Percentiles rank a stretch among this genome's conserved stretches.
phyloP scores from a whole-genome alignment of 1,284 basidiomycete genomes.

The Sparassis latifolia region DNA sequence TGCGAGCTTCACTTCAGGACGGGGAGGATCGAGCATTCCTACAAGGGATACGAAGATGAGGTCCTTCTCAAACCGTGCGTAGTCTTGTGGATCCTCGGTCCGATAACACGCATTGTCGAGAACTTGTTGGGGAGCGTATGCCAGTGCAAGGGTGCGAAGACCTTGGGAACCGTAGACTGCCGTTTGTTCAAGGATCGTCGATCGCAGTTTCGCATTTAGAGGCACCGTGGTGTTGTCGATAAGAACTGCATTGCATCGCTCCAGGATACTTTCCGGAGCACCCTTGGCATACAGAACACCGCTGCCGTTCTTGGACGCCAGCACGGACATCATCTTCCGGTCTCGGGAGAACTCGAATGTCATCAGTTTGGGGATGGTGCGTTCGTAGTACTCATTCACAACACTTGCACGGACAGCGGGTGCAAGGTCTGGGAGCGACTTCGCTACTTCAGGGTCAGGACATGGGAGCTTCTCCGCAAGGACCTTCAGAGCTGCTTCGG shows the following conservation, averaged over 20 bases:
- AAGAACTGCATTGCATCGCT: slow-evolving; percentile 76
- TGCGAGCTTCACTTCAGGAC: slow-evolving; percentile 86
- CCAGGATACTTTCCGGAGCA: slow-evolving; percentile 91
- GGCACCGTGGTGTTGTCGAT: slow-evolving; percentile 56
- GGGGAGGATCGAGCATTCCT: slow-evolving; percentile 97
- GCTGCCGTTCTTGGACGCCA: slow-evolving; percentile 45
- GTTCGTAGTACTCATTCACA: slow-evolving; percentile 80
- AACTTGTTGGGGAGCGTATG: slow-evolving; percentile 78
- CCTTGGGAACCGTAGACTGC: slow-evolving; percentile 75
- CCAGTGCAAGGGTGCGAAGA: slow-evolving; percentile 87
- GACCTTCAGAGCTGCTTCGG: slow-evolving; percentile 91
- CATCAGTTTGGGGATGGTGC: slow-evolving; percentile 69
- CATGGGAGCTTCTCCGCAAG: slow-evolving; percentile 87
- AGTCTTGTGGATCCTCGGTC: slow-evolving; percentile 73
- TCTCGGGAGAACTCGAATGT: slow-evolving; percentile 98
- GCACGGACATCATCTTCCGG: slow-evolving; percentile 98
- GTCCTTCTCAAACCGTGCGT: slow-evolving; percentile 83
- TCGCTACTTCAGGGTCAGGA: slow-evolving; percentile 43
- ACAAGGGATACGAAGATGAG: slow-evolving; percentile 94
- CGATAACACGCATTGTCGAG: slow-evolving; percentile 76
- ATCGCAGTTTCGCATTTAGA: slow-evolving; percentile 57
- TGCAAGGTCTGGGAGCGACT: slow-evolving; percentile 53
- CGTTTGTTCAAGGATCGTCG: slow-evolving; percentile 61
- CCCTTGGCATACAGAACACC: slow-evolving; percentile 88
- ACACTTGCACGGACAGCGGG: slow-evolving; percentile 68